Evolutionary conservation across 352 stramenopile genomes (phyloP).

Genomic region (Phytopythium aichiense): DNA sequence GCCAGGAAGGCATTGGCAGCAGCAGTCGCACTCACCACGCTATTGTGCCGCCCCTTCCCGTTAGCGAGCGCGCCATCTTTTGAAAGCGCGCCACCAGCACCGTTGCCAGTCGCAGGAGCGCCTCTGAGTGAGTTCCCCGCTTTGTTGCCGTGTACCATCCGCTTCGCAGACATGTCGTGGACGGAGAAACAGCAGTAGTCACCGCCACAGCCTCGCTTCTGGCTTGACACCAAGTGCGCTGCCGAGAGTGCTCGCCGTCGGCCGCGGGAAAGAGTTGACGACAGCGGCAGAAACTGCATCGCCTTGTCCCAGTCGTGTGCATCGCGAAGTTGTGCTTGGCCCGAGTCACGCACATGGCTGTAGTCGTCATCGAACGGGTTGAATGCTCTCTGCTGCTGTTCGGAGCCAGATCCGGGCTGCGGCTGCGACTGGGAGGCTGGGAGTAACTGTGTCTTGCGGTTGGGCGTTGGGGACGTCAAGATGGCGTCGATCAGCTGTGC

Average conservation of each 20-base stretch:
- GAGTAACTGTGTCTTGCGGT: slow-evolving; percentile 25
- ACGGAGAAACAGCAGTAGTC: slow-evolving; percentile 61
- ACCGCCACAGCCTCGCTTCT: slow-evolving; percentile 65
- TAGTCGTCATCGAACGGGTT: slow-evolving; percentile 34
- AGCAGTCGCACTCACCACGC: slow-evolving; percentile 41
- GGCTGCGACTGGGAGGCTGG: slow-evolving; percentile 26
- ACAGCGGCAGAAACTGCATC: slow-evolving; percentile 49
- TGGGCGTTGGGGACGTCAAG: slow-evolving; percentile 43
- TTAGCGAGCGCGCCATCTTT: slow-evolving; percentile 6
- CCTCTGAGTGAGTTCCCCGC: background rate
- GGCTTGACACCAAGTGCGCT: slow-evolving; percentile 64
- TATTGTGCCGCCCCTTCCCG: slow-evolving; percentile 33
- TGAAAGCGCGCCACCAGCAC: background rate
- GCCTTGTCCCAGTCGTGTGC: slow-evolving; percentile 45
- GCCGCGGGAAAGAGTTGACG: slow-evolving; percentile 50
- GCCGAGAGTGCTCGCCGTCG: slow-evolving; percentile 50
- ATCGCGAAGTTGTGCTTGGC: slow-evolving; percentile 23
- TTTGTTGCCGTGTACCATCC: slow-evolving; percentile 27
- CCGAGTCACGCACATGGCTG: background rate
- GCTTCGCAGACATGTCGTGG: slow-evolving; percentile 29
- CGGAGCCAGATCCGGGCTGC: background rate
- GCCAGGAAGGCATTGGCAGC: slow-evolving; percentile 55
- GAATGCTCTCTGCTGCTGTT: slow-evolving; percentile 5
- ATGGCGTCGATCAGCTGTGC: slow-evolving; percentile 74
- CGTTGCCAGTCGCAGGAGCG: background rate